These are phyloP conservation scores for Cystobasidiopsis lactophilus DNA, from an alignment of 768 basidiomycete genomes.

Conservation along the genomic window DNA sequence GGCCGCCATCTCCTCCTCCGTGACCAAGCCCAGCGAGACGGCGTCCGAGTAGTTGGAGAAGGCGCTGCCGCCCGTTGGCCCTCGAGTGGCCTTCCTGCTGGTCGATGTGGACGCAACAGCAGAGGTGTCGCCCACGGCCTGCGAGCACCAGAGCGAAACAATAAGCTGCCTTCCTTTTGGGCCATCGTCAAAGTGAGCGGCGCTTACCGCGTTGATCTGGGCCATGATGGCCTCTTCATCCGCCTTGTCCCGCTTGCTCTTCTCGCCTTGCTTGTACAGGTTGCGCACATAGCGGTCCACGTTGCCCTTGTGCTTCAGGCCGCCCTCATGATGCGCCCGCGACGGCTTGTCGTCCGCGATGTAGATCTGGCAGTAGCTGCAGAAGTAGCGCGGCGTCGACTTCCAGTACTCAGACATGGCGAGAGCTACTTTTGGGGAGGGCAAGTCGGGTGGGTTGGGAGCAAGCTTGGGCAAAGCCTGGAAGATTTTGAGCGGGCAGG, in stretches of 20 bases:
- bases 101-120: constrained; percentile 33
- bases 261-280: constrained; percentile 68
- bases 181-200: neutral
- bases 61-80: constrained; percentile 26
- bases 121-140: constrained; percentile 64
- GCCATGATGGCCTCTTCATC: constrained; percentile 70
- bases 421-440: neutral
- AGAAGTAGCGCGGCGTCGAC: constrained; percentile 23
- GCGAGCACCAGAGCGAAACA: constrained; percentile 5
- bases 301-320: constrained; percentile 81
- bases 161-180: neutral
- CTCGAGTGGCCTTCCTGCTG: constrained; percentile 23
- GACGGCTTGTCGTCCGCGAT: constrained; percentile 87
- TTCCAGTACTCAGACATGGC: neutral
- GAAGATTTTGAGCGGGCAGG: too few species aligned
- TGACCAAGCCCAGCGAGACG: constrained; percentile 53
- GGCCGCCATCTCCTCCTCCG: constrained; percentile 48
- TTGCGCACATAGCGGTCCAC: constrained; percentile 75
- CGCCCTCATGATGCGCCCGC: constrained; percentile 72
- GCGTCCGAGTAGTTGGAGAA: constrained; percentile 70
- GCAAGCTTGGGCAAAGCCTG: too few species aligned
- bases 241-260: constrained; percentile 23
- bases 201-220: constrained; percentile 48
- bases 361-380: constrained; percentile 93
- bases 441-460: too few species aligned